Conservation (phyloP, 345 rosid species). For the Brassica nigra region DNA sequence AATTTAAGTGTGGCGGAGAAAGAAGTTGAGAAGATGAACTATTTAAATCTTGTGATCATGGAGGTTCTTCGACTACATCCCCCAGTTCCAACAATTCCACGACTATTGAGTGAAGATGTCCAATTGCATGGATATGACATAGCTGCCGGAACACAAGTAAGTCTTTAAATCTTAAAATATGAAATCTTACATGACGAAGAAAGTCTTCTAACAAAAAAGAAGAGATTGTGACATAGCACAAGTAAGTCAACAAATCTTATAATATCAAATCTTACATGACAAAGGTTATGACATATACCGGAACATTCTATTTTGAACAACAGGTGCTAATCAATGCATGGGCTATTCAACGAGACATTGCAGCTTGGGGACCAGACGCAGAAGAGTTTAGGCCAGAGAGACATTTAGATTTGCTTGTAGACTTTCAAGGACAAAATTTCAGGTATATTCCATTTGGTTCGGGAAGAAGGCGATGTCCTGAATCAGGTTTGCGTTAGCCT, state of each 20-base stretch:
- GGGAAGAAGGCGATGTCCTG: constrained; percentile 34
- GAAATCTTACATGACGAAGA: not conserved
- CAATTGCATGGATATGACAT: constrained; percentile 34
- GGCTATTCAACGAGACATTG: constrained; percentile 28
- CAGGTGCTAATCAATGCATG: constrained; percentile 33
- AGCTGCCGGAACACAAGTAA: constrained; percentile 22
- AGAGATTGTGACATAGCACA: no score
- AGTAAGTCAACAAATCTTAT: not conserved
- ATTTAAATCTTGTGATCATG: constrained; percentile 16
- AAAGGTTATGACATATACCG: not conserved
- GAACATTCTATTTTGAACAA: not conserved
- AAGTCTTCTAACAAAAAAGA: no score
- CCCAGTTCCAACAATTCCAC: not conserved
- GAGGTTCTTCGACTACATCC: constrained; percentile 42
- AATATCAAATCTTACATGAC: not conserved
- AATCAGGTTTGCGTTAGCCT: not conserved
- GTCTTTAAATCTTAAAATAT: not conserved
- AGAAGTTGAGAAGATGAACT: not conserved
- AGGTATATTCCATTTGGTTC: constrained; percentile 32
- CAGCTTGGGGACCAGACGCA: constrained; percentile 27
- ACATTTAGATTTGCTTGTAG: not conserved
- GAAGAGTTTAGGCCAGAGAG: constrained; percentile 24
- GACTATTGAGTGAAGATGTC: constrained; percentile 21
- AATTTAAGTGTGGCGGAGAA: not conserved
- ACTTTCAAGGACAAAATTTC: constrained; percentile 28